Evolutionary conservation across 345 rosid species (phyloP).

Genomic region (Populus pruinosa): DNA sequence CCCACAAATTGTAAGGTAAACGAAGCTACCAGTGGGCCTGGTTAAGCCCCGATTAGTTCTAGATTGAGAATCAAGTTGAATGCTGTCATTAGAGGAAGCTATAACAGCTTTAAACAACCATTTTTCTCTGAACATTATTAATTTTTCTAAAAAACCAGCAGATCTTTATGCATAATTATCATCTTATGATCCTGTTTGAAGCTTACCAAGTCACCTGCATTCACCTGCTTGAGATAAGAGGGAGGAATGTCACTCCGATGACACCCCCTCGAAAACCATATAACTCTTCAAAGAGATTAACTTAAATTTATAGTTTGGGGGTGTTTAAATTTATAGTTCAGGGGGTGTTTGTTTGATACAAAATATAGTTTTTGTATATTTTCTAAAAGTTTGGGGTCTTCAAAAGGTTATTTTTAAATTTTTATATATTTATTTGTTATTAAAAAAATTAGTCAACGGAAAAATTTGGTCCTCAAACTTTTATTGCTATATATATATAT

Average conservation of each 20-base stretch:
- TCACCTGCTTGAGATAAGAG: too few relatives aligned
- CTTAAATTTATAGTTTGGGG: background rate
- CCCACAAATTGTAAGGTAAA: background rate
- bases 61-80: background rate
- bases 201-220: too few relatives aligned
- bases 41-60: background rate
- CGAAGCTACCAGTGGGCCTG: background rate
- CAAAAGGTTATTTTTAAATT: too few relatives aligned
- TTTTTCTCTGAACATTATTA: background rate
- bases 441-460: too few relatives aligned
- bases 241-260: background rate
- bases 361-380: too few relatives aligned
- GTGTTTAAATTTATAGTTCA: background rate
- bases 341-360: too few relatives aligned
- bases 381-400: too few relatives aligned
- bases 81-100: background rate
- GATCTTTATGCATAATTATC: background rate
- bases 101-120: background rate
- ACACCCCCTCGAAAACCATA: background rate
- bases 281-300: conserved; percentile 6
- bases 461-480: too few relatives aligned
- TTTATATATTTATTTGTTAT: too few relatives aligned
- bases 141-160: background rate
- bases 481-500: too few relatives aligned
- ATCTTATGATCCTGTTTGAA: background rate